Evolutionary conservation across 371 early-diverging fungal genomes (phyloP), one percentile per base, ranked within the genome.

Genomic region (Mortierella sp.): DNA sequence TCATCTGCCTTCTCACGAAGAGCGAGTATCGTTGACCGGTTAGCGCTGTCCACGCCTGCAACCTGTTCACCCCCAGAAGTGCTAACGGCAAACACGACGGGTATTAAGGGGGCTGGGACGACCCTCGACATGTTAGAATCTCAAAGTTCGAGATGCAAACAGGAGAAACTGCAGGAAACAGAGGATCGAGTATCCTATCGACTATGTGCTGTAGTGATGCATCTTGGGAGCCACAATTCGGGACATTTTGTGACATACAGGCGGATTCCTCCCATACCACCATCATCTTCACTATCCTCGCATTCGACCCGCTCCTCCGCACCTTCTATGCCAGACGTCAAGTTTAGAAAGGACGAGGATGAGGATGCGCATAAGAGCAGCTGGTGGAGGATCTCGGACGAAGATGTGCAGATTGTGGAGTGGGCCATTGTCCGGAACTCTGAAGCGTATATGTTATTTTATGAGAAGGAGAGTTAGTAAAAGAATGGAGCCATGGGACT

Each of bases 351-450:
- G 39, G 27, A 23, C 19, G 48, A 8, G 3, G 48, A 21, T 28
- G 15, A 34, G 4, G 32, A 26, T 14, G 24, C 6, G 15, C 21
- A 49, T 11, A 21, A 41, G 9, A 64, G 64, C 11, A 54, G 64
- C 43, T 92, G 93, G 93, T 90, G 87, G 78, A 67, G 92, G 64
- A 81, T 92, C 26, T 92, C 92, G 4, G 93, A 92, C 56, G 79
- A 80, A n/a, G 60, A 75, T 26, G 85, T 91, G 0, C 81, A 84
- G 32, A 65, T 82, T 23, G 84, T 89, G 1, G 70, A 86, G 17
- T 75, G 82, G 58, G 58, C 63, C 6, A 78, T 83, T 26, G 91
- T 90, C 21, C 76, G 83, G 43, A 76, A 64, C 34, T 79, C 84
- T 19, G 80, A 85, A 56, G 90, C 83, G 11, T 92, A 89, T 53